phyloP scores from a whole-genome alignment of 176 grass and related monocot species.

The Oryza nivara region DNA sequence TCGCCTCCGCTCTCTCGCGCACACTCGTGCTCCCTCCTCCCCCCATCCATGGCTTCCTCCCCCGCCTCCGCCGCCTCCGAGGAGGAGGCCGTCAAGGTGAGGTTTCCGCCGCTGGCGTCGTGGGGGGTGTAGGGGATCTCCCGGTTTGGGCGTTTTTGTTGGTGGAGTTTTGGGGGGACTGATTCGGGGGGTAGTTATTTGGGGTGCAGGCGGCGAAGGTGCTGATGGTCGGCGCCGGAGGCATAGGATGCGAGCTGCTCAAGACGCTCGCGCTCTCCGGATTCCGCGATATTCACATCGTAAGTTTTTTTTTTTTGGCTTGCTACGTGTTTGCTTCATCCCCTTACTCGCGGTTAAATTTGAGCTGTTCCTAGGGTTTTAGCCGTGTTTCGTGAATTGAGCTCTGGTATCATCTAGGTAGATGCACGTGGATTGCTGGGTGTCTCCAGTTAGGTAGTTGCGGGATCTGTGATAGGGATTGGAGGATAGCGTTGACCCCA shows the following conservation, averaged over 20 bases:
- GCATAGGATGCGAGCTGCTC: conserved; percentile 98
- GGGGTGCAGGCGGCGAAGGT: conserved; percentile 80
- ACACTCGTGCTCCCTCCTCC: not conserved
- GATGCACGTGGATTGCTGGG: not conserved
- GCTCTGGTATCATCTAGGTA: not conserved
- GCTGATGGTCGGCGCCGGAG: conserved; percentile 96
- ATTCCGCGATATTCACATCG: conserved; percentile 93
- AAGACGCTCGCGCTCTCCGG: conserved; percentile 97
- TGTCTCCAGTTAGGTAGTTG: not conserved
- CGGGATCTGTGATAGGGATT: conserved; percentile 42
- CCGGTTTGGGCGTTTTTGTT: not conserved
- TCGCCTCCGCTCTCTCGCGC: not conserved
- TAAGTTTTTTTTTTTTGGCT: conserved; percentile 33
- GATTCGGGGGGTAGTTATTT: not conserved
- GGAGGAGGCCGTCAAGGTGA: conserved; percentile 57
- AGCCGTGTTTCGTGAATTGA: not conserved
- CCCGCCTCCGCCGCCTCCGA: conserved; percentile 9
- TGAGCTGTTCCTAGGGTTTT: conserved; percentile 24
- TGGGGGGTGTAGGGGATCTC: conserved; percentile 9
- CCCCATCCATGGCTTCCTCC: conserved; percentile 30
- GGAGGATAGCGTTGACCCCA: conserved; percentile 28
- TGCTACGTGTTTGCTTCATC: not conserved
- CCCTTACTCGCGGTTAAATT: not conserved
- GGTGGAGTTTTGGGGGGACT: conserved; percentile 18
- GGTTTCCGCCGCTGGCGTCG: not conserved